Percentiles rank a stretch among this genome's conserved stretches.
Evolutionary conservation across 306 rosid species (phyloP).

Genomic region (Prunus mira): DNA sequence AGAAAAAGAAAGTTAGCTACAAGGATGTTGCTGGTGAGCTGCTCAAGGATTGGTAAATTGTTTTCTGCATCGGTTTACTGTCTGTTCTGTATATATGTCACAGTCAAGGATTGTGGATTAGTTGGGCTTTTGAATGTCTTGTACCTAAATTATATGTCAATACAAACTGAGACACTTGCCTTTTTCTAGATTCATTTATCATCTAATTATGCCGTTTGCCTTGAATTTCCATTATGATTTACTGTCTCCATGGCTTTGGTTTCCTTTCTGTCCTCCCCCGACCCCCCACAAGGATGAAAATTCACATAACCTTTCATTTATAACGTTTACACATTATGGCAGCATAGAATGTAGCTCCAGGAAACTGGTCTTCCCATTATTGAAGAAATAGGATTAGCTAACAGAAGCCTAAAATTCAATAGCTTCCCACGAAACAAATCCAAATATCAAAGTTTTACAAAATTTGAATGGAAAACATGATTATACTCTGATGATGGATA

Average conservation of each 20-base stretch:
- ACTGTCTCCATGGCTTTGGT: too few relatives aligned
- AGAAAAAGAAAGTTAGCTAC: slow-evolving; percentile 85
- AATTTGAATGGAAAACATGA: neutral
- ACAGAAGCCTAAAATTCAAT: neutral
- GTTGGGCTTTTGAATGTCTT: neutral
- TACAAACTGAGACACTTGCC: neutral
- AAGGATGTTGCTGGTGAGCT: slow-evolving; percentile 69
- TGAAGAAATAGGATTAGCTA: neutral
- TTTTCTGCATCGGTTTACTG: neutral
- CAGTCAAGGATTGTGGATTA: neutral
- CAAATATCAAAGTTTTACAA: neutral
- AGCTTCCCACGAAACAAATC: neutral
- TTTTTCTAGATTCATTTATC: neutral
- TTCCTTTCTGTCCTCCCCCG: too few relatives aligned
- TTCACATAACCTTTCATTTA: too few relatives aligned
- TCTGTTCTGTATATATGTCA: neutral
- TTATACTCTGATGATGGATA: neutral
- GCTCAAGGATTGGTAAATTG: slow-evolving; percentile 75
- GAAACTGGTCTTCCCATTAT: too few relatives aligned
- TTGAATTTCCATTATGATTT: too few relatives aligned
- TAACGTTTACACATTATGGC: too few relatives aligned
- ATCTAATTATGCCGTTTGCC: too few relatives aligned
- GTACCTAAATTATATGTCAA: neutral
- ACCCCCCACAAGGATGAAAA: too few relatives aligned
- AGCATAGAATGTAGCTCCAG: too few relatives aligned